Base-by-base conservation (phyloP, 2,329 filamentous ascomycete genomes). In the Botrytis fragariae region DNA sequence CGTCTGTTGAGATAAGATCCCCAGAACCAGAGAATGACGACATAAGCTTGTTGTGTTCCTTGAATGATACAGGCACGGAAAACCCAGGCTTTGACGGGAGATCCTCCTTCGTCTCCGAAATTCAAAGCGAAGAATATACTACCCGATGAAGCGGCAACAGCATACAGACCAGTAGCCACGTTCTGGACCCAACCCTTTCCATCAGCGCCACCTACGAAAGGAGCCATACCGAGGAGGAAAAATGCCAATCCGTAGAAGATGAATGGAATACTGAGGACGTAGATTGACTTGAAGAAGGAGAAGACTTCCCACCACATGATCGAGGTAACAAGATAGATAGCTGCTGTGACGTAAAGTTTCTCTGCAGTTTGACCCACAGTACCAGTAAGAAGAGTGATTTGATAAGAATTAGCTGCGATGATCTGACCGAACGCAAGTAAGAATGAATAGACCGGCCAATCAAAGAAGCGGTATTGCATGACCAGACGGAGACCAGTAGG, bases 11-110 rank as follows among this genome's bases (percentile, higher is more conserved):
- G 83, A 74, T 86, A 84, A 12, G 85, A 85, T 44, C 90, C 90
- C 90, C 90, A 92, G 79, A 88, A 91, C 89, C 89, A 92, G 20
- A 92, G 84, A 10, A 85, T 87, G 37, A 89, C 86, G 69, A 90
- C 85, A 79, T 91, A 92, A 75, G 90, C 83, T 78, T 92, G 90
- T 78, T 91, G 90, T 10, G 89, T 89, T 60, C 90, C 90, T 79
- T 91, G 89, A 69, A 92, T 90, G 20, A 89, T 80, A 77, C 89
- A 90, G 25, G 90, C 90, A 73, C 90, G 86, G 82, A 89, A 90
- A n/a, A 90, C 88, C 89, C 89, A 91, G 51, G 88, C 85, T 79
- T 87, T 89, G 61, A 90, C 86, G 10, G 89, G 88, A 4, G 87
- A 86, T 63, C 89, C 89, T 60, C 87, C 88, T 82, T 90, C 88